A percentile compares a stretch with the other conserved stretches of the same genome.
Evolutionary conservation across 257 asterid species (phyloP).

Genomic region (Vinca minor): DNA sequence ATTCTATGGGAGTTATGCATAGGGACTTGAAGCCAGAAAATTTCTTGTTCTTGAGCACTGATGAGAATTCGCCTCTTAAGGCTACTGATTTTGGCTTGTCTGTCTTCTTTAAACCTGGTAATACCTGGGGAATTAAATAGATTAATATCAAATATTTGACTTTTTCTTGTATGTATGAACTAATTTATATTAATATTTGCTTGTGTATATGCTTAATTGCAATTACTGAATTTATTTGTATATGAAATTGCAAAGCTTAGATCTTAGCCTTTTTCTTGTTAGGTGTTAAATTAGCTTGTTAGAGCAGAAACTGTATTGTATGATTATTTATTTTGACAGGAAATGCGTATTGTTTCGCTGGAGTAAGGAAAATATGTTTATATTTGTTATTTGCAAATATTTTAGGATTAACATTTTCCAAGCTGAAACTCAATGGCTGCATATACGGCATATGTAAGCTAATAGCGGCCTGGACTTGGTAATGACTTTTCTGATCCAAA

Average conservation of each 20-base stretch:
- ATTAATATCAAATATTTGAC: neutral
- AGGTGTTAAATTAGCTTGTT: neutral
- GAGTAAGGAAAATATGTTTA: neutral
- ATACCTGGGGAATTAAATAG: neutral
- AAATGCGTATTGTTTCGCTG: neutral
- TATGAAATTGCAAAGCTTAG: neutral
- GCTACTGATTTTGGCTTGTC: conserved; percentile 88
- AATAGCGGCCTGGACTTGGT: no score
- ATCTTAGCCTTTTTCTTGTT: neutral
- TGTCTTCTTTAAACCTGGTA: conserved; percentile 66
- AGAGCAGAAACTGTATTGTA: neutral
- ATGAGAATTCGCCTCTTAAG: conserved; percentile 65
- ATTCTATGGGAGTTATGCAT: conserved; percentile 84
- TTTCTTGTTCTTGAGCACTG: conserved; percentile 48
- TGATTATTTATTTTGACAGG: neutral
- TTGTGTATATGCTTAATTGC: neutral
- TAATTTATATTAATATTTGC: neutral
- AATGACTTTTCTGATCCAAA: no score
- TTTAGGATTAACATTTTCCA: no score
- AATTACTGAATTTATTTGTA: neutral
- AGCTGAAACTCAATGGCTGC: no score
- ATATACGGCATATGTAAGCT: no score
- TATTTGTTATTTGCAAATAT: neutral
- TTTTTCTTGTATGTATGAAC: neutral
- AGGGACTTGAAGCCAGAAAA: conserved; percentile 88